phyloP scores from a whole-genome alignment of 1,284 basidiomycete genomes.

The Mycosarcoma maydis region DNA sequence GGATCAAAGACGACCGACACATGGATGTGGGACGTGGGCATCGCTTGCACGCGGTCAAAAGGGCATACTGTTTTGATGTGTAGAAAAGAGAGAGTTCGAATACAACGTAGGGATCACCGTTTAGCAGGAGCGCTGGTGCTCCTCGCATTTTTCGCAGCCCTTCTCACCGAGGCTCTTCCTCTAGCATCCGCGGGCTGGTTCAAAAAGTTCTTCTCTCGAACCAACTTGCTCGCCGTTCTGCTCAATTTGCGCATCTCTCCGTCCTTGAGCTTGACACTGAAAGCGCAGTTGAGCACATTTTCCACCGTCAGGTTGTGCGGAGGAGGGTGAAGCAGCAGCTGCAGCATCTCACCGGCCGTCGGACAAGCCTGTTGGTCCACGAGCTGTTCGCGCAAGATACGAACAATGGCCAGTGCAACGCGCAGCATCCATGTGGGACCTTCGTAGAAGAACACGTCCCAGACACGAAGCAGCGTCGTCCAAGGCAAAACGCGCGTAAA shows the following conservation, averaged over 20 bases:
- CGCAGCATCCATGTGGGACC: constrained; percentile 83
- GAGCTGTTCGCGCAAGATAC: constrained; percentile 71
- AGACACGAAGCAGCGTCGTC: constrained; percentile 79
- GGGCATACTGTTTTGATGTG: no score
- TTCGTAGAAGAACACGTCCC: constrained; percentile 82
- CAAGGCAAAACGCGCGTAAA: constrained; percentile 82
- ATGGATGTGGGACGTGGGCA: no score
- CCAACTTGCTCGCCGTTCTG: constrained; percentile 58
- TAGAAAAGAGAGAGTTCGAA: no score
- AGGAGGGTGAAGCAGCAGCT: constrained; percentile 71
- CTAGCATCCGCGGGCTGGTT: constrained; percentile 36
- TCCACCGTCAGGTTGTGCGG: constrained; percentile 59
- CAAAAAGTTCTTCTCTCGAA: constrained; percentile 45
- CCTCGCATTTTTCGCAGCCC: constrained; percentile 2
- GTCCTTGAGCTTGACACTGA: constrained; percentile 79
- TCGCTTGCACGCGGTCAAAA: no score
- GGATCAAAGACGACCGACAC: no score
- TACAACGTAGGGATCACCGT: constrained; percentile 7
- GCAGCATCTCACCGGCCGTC: constrained; percentile 72
- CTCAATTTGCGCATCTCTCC: constrained; percentile 79
- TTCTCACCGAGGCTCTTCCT: constrained; percentile 5
- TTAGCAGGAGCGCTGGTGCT: constrained; percentile 37
- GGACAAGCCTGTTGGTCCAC: constrained; percentile 70
- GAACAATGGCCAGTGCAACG: constrained; percentile 78
- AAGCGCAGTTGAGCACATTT: constrained; percentile 74